Base-by-base conservation (phyloP, 495 filamentous ascomycete species). In the Neurospora intermedia region DNA sequence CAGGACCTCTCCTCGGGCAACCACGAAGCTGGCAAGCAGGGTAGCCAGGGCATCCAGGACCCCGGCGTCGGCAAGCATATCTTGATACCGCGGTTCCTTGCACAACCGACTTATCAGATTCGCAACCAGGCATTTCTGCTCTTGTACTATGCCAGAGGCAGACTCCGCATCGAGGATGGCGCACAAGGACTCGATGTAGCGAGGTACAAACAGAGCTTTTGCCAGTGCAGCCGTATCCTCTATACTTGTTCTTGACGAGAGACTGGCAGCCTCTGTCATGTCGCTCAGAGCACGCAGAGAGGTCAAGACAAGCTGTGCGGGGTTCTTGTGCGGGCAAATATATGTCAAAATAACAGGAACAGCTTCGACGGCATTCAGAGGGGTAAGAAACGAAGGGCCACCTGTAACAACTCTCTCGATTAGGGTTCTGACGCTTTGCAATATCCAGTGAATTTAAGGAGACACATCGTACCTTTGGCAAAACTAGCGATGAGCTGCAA, bases 401-500 rank as follows among this genome's bases (percentile, higher is more conserved):
- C 93, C 94, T 97, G 78, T 73, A 72, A 62, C 23, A 77, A 75
- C 74, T 70, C 72, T 71, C 45, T 78, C 43, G 38, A 39, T 77
- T 71, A 73, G 38, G 41, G 69, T 41, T 62, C 43, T 70, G 27
- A 39, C 41, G 54, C 40, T 16, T 66, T 66, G 54, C 15, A 9
- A 66, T 18, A 35, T 46, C 35, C 10, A 43, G 43, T 31, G 35
- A 6, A 42, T 16, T 23, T 4, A 10, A 71, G 5, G 23, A 69
- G 31, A 45, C 39, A 46, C 23, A 38, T 35, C 16, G 31, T 85
- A 96, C 95, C 96, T 83, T 91, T 89, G 54, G 93, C 93, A 75
- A 99, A 84, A 80, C 92, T 97, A 39, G 90, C 92, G 35, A 96
- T 82, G 39, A 97, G 86, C 72, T 95, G 87, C 72, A 94, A 87